Evolutionary conservation across 1,139 yeast genomes (phyloP).

Genomic region (Candida sp.): DNA sequence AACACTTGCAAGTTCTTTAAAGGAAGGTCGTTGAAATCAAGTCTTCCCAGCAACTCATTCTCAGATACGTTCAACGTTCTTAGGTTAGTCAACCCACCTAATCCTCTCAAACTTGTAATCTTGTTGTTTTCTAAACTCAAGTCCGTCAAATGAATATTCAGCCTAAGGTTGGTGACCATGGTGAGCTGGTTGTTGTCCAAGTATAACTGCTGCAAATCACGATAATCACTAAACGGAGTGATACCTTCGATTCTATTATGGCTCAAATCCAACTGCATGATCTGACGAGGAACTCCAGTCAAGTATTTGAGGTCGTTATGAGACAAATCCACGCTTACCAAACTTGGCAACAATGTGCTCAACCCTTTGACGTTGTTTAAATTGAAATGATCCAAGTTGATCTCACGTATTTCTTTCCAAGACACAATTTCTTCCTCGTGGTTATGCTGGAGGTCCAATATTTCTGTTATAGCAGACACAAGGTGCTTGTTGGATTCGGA

Average conservation of each 20-base stretch:
- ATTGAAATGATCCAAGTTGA: constrained; percentile 34
- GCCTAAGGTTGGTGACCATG: constrained; percentile 32
- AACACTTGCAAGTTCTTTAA: constrained; percentile 49
- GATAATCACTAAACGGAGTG: constrained; percentile 43
- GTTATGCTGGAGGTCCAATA: constrained; percentile 27
- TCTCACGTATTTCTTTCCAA: constrained; percentile 48
- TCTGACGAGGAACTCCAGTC: constrained; percentile 48
- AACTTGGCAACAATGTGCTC: constrained; percentile 46
- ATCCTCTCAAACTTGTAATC: constrained; percentile 37
- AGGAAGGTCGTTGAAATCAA: constrained; percentile 39
- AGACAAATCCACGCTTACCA: constrained; percentile 42
- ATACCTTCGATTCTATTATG: constrained; percentile 44
- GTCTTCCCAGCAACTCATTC: constrained; percentile 41
- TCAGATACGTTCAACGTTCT: constrained; percentile 43
- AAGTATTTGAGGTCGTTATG: constrained; percentile 46
- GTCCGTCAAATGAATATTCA: constrained; percentile 41
- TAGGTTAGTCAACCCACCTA: constrained; percentile 45
- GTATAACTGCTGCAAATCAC: constrained; percentile 48
- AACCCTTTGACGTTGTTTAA: constrained; percentile 50
- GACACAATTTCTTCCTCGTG: constrained; percentile 27
- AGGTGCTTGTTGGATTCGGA: constrained; percentile 49
- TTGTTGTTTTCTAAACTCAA: constrained; percentile 37
- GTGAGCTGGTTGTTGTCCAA: constrained; percentile 41
- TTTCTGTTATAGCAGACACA: constrained; percentile 53
- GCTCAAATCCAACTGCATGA: constrained; percentile 41